Conservation (phyloP, 441 rosid genomes). For the Aquilaria agallochum region DNA sequence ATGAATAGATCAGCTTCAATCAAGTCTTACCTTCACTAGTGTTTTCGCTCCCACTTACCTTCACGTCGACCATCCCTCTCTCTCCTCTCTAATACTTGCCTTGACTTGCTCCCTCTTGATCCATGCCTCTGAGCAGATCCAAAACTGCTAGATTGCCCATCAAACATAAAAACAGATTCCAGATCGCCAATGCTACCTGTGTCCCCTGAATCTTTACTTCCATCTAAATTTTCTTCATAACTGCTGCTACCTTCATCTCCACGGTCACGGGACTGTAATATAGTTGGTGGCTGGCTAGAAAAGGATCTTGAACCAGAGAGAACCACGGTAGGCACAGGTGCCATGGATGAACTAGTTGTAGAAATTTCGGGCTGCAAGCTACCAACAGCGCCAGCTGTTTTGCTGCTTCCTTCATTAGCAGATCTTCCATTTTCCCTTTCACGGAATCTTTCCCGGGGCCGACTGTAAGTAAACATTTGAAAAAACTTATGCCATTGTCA, state of each 20-base stretch:
- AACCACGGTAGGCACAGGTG: constrained; percentile 38
- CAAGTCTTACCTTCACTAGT: constrained; percentile 24
- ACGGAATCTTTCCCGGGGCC: constrained; percentile 69
- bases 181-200: constrained; percentile 75
- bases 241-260: constrained; percentile 62
- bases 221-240: constrained; percentile 67
- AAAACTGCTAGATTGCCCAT: constrained; percentile 53
- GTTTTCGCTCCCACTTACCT: constrained; percentile 93
- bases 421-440: constrained; percentile 79
- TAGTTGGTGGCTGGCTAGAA: constrained; percentile 66
- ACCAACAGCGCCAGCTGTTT: constrained; percentile 27
- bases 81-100: constrained; percentile 62
- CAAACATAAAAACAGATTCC: constrained; percentile 54
- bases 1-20: too few species aligned
- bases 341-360: constrained; percentile 27
- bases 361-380: constrained; percentile 40
- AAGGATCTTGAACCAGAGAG: constrained; percentile 58
- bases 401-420: constrained; percentile 43
- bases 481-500: constrained; percentile 3
- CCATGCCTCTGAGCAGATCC: constrained; percentile 60
- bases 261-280: constrained; percentile 73
- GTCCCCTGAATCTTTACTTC: constrained; percentile 81
- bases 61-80: constrained; percentile 76
- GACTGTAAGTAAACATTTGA: constrained; percentile 31
- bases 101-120: constrained; percentile 69